These are phyloP conservation scores for Aaosphaeria arxii DNA, from an alignment of 2,329 filamentous ascomycete genomes.

Conservation along the genomic window DNA sequence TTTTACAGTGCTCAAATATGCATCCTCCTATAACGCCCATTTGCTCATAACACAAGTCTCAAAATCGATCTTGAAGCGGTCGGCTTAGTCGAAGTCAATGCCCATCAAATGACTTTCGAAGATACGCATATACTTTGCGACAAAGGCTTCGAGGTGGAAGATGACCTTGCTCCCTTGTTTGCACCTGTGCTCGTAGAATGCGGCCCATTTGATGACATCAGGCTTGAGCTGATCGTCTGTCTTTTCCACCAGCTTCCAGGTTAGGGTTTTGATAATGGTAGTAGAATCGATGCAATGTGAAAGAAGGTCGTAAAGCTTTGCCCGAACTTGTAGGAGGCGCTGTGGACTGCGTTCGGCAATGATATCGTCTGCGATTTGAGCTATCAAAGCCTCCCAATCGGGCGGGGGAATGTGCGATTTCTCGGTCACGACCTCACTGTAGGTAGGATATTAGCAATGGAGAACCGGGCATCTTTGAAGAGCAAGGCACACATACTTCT, in stretches of 20 bases:
- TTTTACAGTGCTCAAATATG: too few species aligned
- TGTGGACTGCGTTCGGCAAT: slow-evolving; percentile 89
- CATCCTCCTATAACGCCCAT: too few species aligned
- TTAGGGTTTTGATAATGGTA: slow-evolving; percentile 89
- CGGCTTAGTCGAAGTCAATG: slow-evolving; percentile 39
- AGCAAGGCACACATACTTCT: slow-evolving; percentile 66
- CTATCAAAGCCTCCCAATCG: slow-evolving; percentile 93
- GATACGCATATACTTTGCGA: slow-evolving; percentile 97
- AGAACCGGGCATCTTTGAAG: too few species aligned
- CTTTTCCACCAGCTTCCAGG: slow-evolving; percentile 84
- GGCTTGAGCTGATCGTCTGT: slow-evolving; percentile 88
- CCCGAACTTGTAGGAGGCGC: slow-evolving; percentile 80
- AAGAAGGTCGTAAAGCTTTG: slow-evolving; percentile 94
- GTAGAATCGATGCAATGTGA: slow-evolving; percentile 97
- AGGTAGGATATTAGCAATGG: slow-evolving; percentile 17
- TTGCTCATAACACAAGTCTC: too few species aligned
- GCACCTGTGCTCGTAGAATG: slow-evolving; percentile 95
- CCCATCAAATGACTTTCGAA: slow-evolving; percentile 70
- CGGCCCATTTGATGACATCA: slow-evolving; percentile 92
- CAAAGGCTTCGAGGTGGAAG: slow-evolving; percentile 96
- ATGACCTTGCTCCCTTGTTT: slow-evolving; percentile 91
- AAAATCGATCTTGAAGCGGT: too few species aligned
- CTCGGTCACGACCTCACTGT: slow-evolving; percentile 84
- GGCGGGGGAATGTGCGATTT: slow-evolving; percentile 87
- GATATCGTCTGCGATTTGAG: slow-evolving; percentile 87